Conservation (phyloP, 2,329 filamentous ascomycete genomes). For the Alternaria metachromatica region DNA sequence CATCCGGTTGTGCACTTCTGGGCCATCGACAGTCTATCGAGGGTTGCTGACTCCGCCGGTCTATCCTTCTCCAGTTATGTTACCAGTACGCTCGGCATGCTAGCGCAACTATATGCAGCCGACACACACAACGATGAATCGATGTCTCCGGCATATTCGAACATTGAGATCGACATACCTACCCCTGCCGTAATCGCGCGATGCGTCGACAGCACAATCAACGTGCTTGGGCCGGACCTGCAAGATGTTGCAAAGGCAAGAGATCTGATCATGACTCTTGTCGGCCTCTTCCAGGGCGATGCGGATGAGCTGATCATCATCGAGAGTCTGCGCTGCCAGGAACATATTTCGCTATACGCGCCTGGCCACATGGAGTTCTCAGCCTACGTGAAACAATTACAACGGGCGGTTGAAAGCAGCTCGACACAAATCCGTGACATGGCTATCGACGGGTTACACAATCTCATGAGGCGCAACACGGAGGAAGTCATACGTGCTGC, state of each 20-base stretch:
- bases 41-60: conserved; percentile 89
- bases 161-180: conserved; percentile 83
- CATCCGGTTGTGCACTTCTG: conserved; percentile 96
- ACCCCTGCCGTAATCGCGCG: conserved; percentile 83
- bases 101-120: conserved; percentile 88
- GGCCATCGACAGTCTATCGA: conserved; percentile 86
- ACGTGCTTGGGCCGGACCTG: conserved; percentile 92
- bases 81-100: conserved; percentile 87
- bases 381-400: conserved; percentile 82
- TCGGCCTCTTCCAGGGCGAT: conserved; percentile 81
- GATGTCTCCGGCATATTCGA: conserved; percentile 80
- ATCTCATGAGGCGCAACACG: conserved; percentile 92
- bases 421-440: conserved; percentile 75
- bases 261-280: conserved; percentile 86
- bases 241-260: conserved; percentile 92
- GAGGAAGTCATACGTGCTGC: conserved; percentile 80
- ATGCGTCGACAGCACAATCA: conserved; percentile 94
- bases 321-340: conserved; percentile 81
- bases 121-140: conserved; percentile 91
- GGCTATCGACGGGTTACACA: conserved; percentile 87
- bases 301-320: conserved; percentile 73
- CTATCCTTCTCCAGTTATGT: conserved; percentile 92
- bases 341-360: conserved; percentile 91
- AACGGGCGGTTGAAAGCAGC: conserved; percentile 75
- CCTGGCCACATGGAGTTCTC: conserved; percentile 84